These are phyloP conservation scores for Candida dendrica DNA, from an alignment of 805 yeast genomes.

Conservation along the genomic window DNA sequence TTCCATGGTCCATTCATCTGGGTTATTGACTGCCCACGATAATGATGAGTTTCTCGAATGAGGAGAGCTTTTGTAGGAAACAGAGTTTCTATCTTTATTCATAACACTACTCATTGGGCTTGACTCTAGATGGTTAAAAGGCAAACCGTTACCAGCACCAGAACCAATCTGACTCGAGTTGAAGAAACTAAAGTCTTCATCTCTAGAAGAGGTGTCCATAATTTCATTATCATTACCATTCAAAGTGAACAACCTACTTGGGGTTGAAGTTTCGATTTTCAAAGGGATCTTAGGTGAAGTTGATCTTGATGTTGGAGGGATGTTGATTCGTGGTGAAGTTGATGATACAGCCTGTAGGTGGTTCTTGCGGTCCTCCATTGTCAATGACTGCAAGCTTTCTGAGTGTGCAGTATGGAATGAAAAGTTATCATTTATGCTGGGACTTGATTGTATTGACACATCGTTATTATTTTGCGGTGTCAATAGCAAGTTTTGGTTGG, in stretches of 20 bases:
- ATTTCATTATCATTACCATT: too few relatives aligned
- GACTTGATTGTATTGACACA: not conserved
- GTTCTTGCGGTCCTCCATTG: too few relatives aligned
- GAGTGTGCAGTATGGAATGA: slow-evolving; percentile 1
- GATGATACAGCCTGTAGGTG: slow-evolving; percentile 11
- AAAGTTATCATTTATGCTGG: not conserved
- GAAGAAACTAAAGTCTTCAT: slow-evolving; percentile 17
- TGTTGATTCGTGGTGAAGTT: slow-evolving; percentile 8
- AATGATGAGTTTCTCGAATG: slow-evolving; percentile 21
- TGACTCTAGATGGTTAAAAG: too few relatives aligned
- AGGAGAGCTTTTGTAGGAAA: slow-evolving; percentile 7
- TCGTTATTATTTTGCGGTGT: not conserved
- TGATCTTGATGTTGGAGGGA: not conserved
- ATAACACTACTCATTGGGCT: too few relatives aligned
- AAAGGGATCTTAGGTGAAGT: slow-evolving; percentile 7
- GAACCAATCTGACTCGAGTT: slow-evolving; percentile 15
- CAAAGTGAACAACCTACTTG: too few relatives aligned
- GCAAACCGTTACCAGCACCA: too few relatives aligned
- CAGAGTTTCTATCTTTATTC: not conserved
- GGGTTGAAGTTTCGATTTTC: slow-evolving; percentile 9
- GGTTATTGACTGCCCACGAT: slow-evolving; percentile 44
- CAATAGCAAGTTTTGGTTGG: not conserved
- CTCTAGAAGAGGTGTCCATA: too few relatives aligned
- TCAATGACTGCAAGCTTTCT: not conserved
- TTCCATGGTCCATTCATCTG: slow-evolving; percentile 66